These are phyloP conservation scores for Penicillium sp. DNA, from an alignment of 2,329 filamentous ascomycete species.

Conservation along the genomic window DNA sequence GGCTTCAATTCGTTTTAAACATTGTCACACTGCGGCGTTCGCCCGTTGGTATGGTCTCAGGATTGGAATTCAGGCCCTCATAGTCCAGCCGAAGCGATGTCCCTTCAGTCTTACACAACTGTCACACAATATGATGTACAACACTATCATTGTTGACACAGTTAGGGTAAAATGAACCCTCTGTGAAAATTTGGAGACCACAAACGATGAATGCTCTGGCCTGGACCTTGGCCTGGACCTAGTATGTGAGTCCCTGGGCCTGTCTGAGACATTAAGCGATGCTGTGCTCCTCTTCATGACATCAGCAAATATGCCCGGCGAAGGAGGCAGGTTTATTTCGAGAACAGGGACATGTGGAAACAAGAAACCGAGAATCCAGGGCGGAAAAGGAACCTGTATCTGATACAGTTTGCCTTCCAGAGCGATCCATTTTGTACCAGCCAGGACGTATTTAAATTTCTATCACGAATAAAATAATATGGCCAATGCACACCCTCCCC, in stretches of 20 bases:
- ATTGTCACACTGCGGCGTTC: neutral
- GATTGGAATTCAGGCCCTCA: too few species aligned
- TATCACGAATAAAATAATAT: slow-evolving; percentile 11
- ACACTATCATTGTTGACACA: neutral
- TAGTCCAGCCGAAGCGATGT: slow-evolving; percentile 5
- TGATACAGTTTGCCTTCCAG: neutral
- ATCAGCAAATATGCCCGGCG: neutral
- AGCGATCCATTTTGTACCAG: slow-evolving; percentile 4
- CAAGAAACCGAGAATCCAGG: neutral
- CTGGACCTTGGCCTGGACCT: neutral
- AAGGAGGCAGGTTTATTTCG: too few species aligned
- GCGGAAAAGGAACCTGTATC: neutral
- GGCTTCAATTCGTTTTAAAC: neutral
- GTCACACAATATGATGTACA: slow-evolving; percentile 5
- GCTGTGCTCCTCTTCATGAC: neutral
- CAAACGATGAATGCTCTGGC: neutral
- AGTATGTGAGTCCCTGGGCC: neutral
- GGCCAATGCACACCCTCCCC: slow-evolving; percentile 6
- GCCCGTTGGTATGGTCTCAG: neutral
- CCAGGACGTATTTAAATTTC: slow-evolving; percentile 9
- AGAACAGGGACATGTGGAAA: neutral
- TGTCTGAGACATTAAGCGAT: neutral
- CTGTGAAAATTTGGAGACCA: slow-evolving; percentile 8
- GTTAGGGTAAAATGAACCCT: neutral
- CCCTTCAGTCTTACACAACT: slow-evolving; percentile 12